Evolutionary conservation across 179 eudicot genomes (phyloP).

Genomic region (Spinacia oleracea): DNA sequence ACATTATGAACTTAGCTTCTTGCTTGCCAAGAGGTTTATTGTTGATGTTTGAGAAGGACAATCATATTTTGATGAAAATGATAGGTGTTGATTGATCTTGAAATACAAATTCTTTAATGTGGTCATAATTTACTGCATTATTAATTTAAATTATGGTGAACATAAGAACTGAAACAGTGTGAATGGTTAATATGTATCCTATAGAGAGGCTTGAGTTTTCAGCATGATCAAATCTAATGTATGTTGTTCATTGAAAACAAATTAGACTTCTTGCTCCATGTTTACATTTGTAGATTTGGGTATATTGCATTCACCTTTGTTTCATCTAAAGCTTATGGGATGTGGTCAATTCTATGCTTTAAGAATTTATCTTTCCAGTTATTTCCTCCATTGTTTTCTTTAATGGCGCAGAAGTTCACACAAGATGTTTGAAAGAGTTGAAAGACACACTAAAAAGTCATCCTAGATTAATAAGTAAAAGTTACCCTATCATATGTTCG

Average conservation of each 20-base stretch:
- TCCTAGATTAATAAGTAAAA: not conserved
- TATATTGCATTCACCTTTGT: not conserved
- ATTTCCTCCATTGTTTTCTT: not conserved
- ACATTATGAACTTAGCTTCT: slow-evolving; percentile 9
- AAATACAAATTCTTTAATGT: not conserved
- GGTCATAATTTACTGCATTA: not conserved
- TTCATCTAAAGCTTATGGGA: not conserved
- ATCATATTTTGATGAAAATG: not conserved
- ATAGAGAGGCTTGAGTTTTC: not conserved
- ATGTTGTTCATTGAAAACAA: not conserved
- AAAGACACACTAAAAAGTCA: not conserved
- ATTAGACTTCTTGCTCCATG: not conserved
- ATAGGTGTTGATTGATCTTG: not conserved
- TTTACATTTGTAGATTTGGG: not conserved
- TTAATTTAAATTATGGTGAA: not conserved
- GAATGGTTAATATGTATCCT: not conserved
- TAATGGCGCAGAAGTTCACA: not conserved
- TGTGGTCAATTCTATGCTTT: not conserved
- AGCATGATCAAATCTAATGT: not conserved
- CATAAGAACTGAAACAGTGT: not conserved
- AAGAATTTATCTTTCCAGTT: not conserved
- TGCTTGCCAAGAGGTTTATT: not conserved
- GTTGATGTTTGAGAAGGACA: not conserved
- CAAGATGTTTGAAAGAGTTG: not conserved
- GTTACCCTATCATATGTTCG: not conserved